A percentile compares a stretch with the other conserved stretches of the same genome.
Evolutionary conservation across 768 basidiomycete genomes (phyloP).

Genomic region (Podaxis mareebaensis): DNA sequence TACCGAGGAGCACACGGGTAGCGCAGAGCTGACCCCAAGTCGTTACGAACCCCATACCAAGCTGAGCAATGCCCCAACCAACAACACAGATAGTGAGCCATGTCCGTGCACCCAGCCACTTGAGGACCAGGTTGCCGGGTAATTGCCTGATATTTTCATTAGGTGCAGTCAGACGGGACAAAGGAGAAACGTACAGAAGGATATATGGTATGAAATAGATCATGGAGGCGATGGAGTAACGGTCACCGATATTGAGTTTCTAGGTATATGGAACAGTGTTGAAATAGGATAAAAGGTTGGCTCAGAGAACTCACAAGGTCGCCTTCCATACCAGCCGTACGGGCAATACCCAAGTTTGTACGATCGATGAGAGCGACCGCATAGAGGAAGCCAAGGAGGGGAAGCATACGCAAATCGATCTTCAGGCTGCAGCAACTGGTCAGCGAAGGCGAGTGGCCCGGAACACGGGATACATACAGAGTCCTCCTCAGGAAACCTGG

Average conservation of each 20-base stretch:
- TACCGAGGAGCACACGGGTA: constrained; percentile 28
- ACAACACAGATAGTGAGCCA: constrained; percentile 31
- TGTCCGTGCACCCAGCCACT: constrained; percentile 28
- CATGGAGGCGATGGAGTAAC: constrained; percentile 35
- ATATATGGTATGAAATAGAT: constrained; percentile 38
- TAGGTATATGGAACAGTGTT: constrained; percentile 8
- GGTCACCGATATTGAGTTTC: constrained; percentile 31
- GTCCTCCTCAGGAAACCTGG: constrained; percentile 24
- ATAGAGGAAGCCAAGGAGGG: constrained; percentile 35
- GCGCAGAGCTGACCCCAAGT: constrained; percentile 29
- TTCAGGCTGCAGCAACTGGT: constrained; percentile 25
- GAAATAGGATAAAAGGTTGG: background rate
- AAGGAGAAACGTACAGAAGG: constrained; percentile 28
- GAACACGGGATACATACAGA: constrained; percentile 18
- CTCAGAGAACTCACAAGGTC: constrained; percentile 28
- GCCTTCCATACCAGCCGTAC: constrained; percentile 36
- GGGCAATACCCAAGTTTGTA: constrained; percentile 36
- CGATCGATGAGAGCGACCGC: constrained; percentile 38
- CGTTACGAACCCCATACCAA: constrained; percentile 34
- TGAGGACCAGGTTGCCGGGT: constrained; percentile 30
- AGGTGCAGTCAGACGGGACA: background rate
- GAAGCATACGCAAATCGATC: constrained; percentile 36
- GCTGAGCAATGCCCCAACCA: constrained; percentile 32
- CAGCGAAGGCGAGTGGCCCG: background rate
- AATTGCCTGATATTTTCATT: constrained; percentile 20